Evolutionary conservation across 768 basidiomycete genomes (phyloP).

Genomic region (Auricularia cornea): DNA sequence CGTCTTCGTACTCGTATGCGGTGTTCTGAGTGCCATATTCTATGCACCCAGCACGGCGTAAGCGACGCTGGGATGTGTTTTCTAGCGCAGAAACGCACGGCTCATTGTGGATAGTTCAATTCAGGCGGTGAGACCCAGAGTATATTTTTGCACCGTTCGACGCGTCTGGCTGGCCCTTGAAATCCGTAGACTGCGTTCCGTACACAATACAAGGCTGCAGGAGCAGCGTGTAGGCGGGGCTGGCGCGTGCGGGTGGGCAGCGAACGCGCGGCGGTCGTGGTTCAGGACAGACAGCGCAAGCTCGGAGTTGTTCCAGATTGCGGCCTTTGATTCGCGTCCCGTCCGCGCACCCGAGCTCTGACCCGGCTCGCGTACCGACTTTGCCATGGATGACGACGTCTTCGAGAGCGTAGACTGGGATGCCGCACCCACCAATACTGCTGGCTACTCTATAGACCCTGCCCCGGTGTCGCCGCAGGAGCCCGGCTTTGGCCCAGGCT

Average conservation of each 20-base stretch:
- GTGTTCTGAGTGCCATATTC: neutral
- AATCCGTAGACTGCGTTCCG: no score
- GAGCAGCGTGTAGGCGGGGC: no score
- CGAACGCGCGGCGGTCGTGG: no score
- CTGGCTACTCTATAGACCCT: slow-evolving; percentile 22
- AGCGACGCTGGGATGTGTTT: no score
- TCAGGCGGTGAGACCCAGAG: no score
- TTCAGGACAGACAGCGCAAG: no score
- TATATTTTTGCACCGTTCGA: no score
- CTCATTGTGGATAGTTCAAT: no score
- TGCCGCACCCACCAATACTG: slow-evolving; percentile 43
- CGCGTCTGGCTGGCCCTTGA: no score
- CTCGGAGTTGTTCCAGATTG: neutral
- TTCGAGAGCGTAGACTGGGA: slow-evolving; percentile 93
- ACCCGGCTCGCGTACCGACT: neutral
- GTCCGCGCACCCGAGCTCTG: neutral
- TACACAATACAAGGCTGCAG: no score
- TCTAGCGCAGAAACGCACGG: no score
- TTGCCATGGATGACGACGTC: slow-evolving; percentile 64
- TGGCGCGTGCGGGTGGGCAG: no score
- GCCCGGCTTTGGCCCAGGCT: slow-evolving; percentile 51
- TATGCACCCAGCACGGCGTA: neutral
- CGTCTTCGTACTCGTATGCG: slow-evolving; percentile 26
- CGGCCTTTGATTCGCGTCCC: neutral
- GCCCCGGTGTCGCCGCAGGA: neutral